Evolutionary conservation across 208 protist species (phyloP).

Genomic region (Naegleria lovaniensis): DNA sequence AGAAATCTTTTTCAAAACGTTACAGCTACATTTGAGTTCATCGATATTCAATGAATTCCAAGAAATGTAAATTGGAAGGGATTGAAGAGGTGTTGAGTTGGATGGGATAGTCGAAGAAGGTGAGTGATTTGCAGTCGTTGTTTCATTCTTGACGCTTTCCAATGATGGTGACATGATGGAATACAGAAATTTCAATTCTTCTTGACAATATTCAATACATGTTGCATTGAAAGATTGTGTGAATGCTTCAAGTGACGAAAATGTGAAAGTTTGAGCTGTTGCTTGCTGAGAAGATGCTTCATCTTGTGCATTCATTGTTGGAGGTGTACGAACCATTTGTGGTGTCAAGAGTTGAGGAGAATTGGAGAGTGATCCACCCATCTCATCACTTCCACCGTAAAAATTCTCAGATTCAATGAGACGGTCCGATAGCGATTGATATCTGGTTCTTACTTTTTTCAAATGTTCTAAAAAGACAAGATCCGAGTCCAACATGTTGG

Average conservation of each 20-base stretch:
- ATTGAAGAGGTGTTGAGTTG: background rate
- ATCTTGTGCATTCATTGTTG: too few relatives aligned
- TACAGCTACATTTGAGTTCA: background rate
- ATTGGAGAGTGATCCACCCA: background rate
- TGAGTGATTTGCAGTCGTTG: too few relatives aligned
- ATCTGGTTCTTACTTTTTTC: background rate
- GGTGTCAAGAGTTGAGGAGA: too few relatives aligned
- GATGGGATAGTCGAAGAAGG: too few relatives aligned
- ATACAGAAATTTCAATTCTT: background rate
- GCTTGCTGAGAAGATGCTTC: too few relatives aligned
- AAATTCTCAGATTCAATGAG: background rate
- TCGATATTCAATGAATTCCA: background rate
- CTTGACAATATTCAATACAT: background rate
- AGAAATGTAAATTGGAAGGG: background rate
- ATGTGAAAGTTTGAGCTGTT: too few relatives aligned
- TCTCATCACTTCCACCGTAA: background rate
- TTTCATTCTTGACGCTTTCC: too few relatives aligned
- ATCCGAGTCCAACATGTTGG: background rate
- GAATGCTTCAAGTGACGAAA: too few relatives aligned
- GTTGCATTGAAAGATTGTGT: background rate
- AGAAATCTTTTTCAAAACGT: background rate
- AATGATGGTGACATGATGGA: background rate
- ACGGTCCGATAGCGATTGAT: background rate
- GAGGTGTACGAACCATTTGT: too few relatives aligned
- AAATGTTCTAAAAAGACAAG: background rate